Evolutionary conservation across 2,329 filamentous ascomycete species (phyloP).

Genomic region (Neurospora crassa): DNA sequence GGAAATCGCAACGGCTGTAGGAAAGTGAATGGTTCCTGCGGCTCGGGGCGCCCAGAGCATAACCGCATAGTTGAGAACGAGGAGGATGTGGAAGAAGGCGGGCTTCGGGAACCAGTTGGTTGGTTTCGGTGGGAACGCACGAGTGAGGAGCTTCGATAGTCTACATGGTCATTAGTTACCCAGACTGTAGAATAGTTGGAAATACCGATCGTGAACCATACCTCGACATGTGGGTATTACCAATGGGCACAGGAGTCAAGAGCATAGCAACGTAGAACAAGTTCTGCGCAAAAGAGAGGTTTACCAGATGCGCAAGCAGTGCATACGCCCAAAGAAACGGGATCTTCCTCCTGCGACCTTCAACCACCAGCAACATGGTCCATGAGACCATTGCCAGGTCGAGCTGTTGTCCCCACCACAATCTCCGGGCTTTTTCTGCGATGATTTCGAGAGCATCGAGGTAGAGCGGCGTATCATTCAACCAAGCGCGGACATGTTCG

Average conservation of each 20-base stretch:
- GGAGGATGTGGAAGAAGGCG: constrained; percentile 23
- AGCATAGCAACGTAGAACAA: constrained; percentile 52
- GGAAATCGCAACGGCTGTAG: constrained; percentile 23
- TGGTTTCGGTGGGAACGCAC: constrained; percentile 30
- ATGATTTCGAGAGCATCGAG: constrained; percentile 44
- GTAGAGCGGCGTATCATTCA: constrained; percentile 42
- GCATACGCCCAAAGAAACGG: constrained; percentile 47
- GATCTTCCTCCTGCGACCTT: constrained; percentile 48
- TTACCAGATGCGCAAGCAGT: constrained; percentile 47
- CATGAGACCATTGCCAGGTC: constrained; percentile 45
- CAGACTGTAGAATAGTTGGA: neutral
- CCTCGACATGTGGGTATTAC: constrained; percentile 21
- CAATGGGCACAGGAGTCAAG: constrained; percentile 41
- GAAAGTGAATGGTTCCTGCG: constrained; percentile 31
- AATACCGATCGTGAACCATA: constrained; percentile 11
- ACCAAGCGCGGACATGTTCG: constrained; percentile 37
- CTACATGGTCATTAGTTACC: constrained; percentile 4
- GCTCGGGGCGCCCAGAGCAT: constrained; percentile 30
- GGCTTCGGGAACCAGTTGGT: constrained; percentile 33
- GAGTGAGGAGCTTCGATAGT: constrained; percentile 16
- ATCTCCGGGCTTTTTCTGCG: constrained; percentile 42
- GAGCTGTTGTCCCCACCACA: constrained; percentile 55
- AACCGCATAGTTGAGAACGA: constrained; percentile 26
- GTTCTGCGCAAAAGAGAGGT: constrained; percentile 52
- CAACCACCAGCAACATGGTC: constrained; percentile 47